phyloP scores from a whole-genome alignment of 1,284 basidiomycete species.

The Singerocomus rubriflavus region DNA sequence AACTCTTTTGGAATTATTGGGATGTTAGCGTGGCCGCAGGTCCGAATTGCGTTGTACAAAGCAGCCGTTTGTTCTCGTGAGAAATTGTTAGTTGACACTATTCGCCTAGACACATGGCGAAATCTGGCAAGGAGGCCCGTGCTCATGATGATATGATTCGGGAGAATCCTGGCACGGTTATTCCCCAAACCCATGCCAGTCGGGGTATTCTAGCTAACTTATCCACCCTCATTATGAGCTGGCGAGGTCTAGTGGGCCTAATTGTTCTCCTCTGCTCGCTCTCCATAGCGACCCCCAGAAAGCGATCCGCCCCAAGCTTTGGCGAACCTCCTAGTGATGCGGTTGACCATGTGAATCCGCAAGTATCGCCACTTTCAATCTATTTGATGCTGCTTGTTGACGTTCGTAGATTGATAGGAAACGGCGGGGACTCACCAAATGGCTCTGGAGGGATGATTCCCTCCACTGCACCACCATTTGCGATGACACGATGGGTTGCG shows the following conservation, averaged over 20 bases:
- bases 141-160: background rate
- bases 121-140: background rate
- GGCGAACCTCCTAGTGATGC: constrained; percentile 38
- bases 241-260: constrained; percentile 16
- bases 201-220: background rate
- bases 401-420: constrained; percentile 55
- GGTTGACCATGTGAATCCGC: constrained; percentile 58
- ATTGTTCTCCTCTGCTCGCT: constrained; percentile 13
- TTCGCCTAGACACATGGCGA: constrained; percentile 6
- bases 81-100: background rate
- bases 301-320: constrained; percentile 15
- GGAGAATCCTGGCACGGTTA: background rate
- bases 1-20: background rate
- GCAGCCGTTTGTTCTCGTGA: background rate
- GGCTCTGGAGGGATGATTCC: constrained; percentile 69
- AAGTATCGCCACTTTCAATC: constrained; percentile 14
- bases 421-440: constrained; percentile 67
- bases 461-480: constrained; percentile 75
- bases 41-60: background rate
- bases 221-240: background rate
- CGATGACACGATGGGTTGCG: constrained; percentile 78
- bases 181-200: background rate
- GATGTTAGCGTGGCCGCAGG: background rate
- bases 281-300: constrained; percentile 3
- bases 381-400: background rate